Evolutionary conservation across 2,329 filamentous ascomycete genomes (phyloP).

Genomic region (Pseudocercospora macadamiae): DNA sequence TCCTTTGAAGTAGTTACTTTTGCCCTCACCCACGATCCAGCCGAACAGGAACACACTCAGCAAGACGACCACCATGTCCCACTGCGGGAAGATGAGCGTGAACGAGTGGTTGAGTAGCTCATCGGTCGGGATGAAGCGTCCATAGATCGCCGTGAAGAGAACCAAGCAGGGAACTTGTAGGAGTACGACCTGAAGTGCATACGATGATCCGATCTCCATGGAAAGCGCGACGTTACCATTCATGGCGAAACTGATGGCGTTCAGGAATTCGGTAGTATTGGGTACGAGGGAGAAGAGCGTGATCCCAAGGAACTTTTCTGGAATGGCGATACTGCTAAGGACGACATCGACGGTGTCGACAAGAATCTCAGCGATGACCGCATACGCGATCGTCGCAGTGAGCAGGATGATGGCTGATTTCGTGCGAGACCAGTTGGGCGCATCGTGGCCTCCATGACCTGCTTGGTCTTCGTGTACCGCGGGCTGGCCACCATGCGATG

Average conservation of each 20-base stretch:
- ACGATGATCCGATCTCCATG: slow-evolving; percentile 98
- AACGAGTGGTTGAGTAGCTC: slow-evolving; percentile 68
- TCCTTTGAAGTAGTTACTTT: slow-evolving; percentile 99
- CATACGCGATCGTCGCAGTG: slow-evolving; percentile 86
- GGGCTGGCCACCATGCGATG: slow-evolving; percentile 44
- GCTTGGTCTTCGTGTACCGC: slow-evolving; percentile 34
- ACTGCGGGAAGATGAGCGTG: slow-evolving; percentile 91
- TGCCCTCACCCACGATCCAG: slow-evolving; percentile 97
- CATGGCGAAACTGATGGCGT: slow-evolving; percentile 99
- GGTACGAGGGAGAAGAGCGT: slow-evolving; percentile 95
- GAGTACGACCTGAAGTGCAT: slow-evolving; percentile 92
- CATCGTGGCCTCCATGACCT: slow-evolving; percentile 77
- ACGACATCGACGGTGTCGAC: slow-evolving; percentile 98
- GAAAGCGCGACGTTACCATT: slow-evolving; percentile 98
- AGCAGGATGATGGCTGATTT: slow-evolving; percentile 92
- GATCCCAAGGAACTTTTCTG: slow-evolving; percentile 96
- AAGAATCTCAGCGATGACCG: slow-evolving; percentile 94
- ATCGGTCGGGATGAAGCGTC: slow-evolving; percentile 56
- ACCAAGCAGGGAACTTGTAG: slow-evolving; percentile 93
- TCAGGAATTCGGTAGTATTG: slow-evolving; percentile 98
- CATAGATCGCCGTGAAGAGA: slow-evolving; percentile 81
- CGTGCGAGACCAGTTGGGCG: slow-evolving; percentile 93
- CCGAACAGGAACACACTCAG: slow-evolving; percentile 94
- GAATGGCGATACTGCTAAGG: slow-evolving; percentile 82
- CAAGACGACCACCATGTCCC: slow-evolving; percentile 98